These are phyloP conservation scores for Boletus reticulatus DNA, from an alignment of 768 basidiomycete genomes.

Conservation along the genomic window DNA sequence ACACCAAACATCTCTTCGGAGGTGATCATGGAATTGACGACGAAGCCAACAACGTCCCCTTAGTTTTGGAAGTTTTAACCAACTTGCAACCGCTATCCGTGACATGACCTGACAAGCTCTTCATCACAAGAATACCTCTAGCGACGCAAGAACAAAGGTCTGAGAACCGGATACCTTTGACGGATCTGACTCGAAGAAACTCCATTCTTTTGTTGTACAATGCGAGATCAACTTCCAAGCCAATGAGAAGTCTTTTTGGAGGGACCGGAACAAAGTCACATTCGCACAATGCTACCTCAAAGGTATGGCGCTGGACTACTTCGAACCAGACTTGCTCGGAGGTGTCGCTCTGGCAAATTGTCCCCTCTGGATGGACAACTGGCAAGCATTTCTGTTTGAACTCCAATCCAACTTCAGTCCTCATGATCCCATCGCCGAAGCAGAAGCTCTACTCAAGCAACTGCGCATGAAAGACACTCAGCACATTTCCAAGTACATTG, in stretches of 20 bases:
- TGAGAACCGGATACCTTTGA: not conserved
- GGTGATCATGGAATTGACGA: no score
- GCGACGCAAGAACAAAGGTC: not conserved
- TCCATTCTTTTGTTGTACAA: not conserved
- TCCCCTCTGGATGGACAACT: not conserved
- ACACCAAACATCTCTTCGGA: no score
- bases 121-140: no score
- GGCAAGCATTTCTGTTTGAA: not conserved
- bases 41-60: no score
- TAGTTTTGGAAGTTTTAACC: no score
- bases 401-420: not conserved
- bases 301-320: not conserved
- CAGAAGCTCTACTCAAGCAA: not conserved
- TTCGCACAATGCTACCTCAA: not conserved
- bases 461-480: not conserved
- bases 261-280: not conserved
- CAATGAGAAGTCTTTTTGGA: not conserved
- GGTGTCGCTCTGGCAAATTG: not conserved
- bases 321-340: not conserved
- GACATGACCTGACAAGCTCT: no score
- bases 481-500: not conserved
- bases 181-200: not conserved
- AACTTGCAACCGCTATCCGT: no score
- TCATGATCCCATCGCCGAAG: not conserved
- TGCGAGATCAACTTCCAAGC: not conserved